Conservation (phyloP, 2,329 filamentous ascomycete species). For the Fusarium abutilonis region DNA sequence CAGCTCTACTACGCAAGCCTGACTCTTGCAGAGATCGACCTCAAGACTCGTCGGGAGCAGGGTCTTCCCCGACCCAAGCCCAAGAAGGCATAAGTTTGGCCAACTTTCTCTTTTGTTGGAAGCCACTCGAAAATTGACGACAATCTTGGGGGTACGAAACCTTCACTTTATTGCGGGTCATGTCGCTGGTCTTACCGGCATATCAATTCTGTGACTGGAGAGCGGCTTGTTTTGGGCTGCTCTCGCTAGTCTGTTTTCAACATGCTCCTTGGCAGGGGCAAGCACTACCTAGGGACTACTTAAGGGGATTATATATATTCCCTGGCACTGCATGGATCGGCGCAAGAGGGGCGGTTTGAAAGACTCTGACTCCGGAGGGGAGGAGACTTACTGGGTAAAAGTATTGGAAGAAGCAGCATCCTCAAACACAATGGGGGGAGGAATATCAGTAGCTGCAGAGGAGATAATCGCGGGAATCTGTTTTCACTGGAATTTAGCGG, state of each 20-base stretch:
- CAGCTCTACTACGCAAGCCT: conserved; percentile 93
- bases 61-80: conserved; percentile 61
- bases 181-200: not conserved
- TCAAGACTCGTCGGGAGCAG: conserved; percentile 65
- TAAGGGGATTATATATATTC: conserved; percentile 23
- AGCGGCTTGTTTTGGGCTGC: conserved; percentile 11
- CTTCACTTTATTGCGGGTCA: not conserved
- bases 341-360: conserved; percentile 42
- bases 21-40: conserved; percentile 93
- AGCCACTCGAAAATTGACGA: conserved; percentile 2
- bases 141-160: not conserved
- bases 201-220: conserved; percentile 16
- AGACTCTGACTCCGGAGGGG: conserved; percentile 35
- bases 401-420: conserved; percentile 18
- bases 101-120: not conserved
- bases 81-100: conserved; percentile 46
- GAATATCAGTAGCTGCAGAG: conserved; percentile 17
- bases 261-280: conserved; percentile 20
- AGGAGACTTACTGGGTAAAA: conserved; percentile 41
- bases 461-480: conserved; percentile 36
- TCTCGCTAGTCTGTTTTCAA: conserved; percentile 30
- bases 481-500: conserved; percentile 39
- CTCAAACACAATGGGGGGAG: conserved; percentile 4
- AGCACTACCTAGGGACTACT: conserved; percentile 36
- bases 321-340: conserved; percentile 45